Evolutionary conservation across 2,329 filamentous ascomycete species (phyloP).

Genomic region (Rhynchosporium graminicola): DNA sequence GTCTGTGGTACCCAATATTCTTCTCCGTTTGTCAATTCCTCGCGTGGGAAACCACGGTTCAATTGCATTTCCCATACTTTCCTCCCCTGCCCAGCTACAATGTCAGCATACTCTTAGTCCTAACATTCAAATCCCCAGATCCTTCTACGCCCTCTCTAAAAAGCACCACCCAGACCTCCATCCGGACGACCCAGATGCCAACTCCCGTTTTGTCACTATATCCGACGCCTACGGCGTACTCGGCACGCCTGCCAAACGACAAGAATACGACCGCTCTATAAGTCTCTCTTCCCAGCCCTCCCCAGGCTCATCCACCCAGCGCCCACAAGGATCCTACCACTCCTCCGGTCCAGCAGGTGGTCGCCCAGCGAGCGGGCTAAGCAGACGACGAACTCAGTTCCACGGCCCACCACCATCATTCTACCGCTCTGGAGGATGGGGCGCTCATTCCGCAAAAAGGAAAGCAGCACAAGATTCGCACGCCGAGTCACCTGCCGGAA

Average conservation of each 20-base stretch:
- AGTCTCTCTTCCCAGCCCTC: conserved; percentile 38
- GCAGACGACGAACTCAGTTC: conserved; percentile 73
- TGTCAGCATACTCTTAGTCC: not conserved
- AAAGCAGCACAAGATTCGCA: conserved; percentile 48
- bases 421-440: conserved; percentile 80
- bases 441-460: conserved; percentile 61
- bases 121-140: conserved; percentile 45
- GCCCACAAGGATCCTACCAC: conserved; percentile 53
- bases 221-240: conserved; percentile 82
- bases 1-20: not conserved
- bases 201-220: conserved; percentile 77
- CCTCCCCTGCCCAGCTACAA: not conserved
- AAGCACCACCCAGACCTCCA: conserved; percentile 91
- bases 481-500: conserved; percentile 36
- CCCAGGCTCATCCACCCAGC: conserved; percentile 28
- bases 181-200: conserved; percentile 69
- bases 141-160: conserved; percentile 91
- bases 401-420: conserved; percentile 87
- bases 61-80: not conserved
- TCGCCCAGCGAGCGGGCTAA: conserved; percentile 78
- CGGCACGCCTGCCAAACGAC: conserved; percentile 70
- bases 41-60: not conserved
- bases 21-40: not conserved
- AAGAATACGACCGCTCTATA: conserved; percentile 76
- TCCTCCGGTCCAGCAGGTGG: conserved; percentile 66